Conservation (phyloP, 2,329 filamentous ascomycete genomes). For the Escovopsis sp. region DNA sequence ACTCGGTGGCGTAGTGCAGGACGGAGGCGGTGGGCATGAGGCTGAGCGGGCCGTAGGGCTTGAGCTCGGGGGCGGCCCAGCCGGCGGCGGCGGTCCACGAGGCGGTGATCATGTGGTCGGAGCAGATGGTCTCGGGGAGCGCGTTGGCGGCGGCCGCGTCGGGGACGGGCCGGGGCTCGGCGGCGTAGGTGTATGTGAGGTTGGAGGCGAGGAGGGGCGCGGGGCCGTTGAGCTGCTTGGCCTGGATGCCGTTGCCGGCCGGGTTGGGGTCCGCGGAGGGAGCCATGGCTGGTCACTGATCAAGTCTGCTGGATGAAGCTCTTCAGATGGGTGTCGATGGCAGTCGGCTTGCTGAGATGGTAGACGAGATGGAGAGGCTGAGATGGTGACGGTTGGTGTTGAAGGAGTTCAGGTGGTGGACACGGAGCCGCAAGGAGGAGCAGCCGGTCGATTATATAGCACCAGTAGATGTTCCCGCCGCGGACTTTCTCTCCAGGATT, state of each 20-base stretch:
- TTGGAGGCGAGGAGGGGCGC: conserved; percentile 47
- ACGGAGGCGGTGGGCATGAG: conserved; percentile 70
- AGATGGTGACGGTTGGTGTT: too few species aligned
- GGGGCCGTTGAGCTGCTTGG: conserved; percentile 34
- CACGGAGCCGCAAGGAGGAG: too few species aligned
- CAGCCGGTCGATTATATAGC: too few species aligned
- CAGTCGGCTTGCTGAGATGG: too few species aligned
- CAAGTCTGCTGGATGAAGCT: background rate
- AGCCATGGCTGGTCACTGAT: conserved; percentile 23
- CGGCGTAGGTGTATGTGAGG: conserved; percentile 39
- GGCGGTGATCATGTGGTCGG: conserved; percentile 79
- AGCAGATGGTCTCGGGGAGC: conserved; percentile 43
- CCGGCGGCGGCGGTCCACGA: conserved; percentile 50
- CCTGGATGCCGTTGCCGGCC: conserved; percentile 36
- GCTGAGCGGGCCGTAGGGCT: conserved; percentile 61
- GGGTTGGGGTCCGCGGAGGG: conserved; percentile 32
- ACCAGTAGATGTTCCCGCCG: too few species aligned
- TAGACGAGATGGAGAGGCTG: too few species aligned
- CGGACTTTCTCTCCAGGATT: too few species aligned
- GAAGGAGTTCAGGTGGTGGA: too few species aligned
- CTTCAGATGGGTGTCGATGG: too few species aligned
- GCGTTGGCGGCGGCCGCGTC: conserved; percentile 31
- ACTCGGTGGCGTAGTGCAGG: conserved; percentile 82
- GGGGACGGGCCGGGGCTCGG: conserved; percentile 36
- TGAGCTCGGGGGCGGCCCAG: conserved; percentile 60